Conservation (phyloP, 139 green algal genomes). For the Mesostigma viride region DNA sequence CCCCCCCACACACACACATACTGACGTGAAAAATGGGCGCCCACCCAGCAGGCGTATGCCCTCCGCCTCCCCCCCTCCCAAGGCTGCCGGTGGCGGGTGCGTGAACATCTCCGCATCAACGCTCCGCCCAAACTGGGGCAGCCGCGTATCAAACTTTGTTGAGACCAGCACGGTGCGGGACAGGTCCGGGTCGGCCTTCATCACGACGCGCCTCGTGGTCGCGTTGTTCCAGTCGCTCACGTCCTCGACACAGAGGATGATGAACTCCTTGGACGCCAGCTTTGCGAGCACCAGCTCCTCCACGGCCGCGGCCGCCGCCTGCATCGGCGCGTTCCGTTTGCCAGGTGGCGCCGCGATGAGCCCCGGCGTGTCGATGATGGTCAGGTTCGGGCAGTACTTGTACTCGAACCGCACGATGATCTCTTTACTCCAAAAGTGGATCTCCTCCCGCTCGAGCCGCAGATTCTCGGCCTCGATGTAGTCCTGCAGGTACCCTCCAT, state of each 20-base stretch:
- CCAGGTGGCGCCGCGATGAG: constrained; percentile 81
- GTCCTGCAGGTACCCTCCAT: constrained; percentile 35
- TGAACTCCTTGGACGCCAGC: constrained; percentile 83
- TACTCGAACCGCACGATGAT: constrained; percentile 69
- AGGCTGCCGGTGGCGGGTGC: constrained; percentile 49
- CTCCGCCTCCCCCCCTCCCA: too few relatives aligned
- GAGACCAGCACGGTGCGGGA: constrained; percentile 80
- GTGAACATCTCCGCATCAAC: constrained; percentile 84
- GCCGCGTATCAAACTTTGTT: constrained; percentile 90
- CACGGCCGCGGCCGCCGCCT: constrained; percentile 48
- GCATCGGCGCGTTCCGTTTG: constrained; percentile 39
- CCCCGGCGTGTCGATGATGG: constrained; percentile 87
- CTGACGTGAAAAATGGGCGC: constrained; percentile 77
- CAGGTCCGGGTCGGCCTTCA: constrained; percentile 80
- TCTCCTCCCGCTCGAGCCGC: constrained; percentile 62
- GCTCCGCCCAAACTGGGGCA: constrained; percentile 72
- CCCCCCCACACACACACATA: too few relatives aligned
- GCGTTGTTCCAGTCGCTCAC: constrained; percentile 86
- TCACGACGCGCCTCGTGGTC: constrained; percentile 78
- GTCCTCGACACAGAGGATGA: constrained; percentile 94
- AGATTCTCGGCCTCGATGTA: constrained; percentile 84
- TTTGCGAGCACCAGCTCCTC: constrained; percentile 80
- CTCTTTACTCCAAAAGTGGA: constrained; percentile 82
- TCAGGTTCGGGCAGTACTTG: constrained; percentile 78
- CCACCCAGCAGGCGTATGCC: constrained; percentile 48